A percentile compares a stretch with the other conserved stretches of the same genome.
phyloP scores from a whole-genome alignment of 257 asterid genomes.

The Salvia rosmarinus region DNA sequence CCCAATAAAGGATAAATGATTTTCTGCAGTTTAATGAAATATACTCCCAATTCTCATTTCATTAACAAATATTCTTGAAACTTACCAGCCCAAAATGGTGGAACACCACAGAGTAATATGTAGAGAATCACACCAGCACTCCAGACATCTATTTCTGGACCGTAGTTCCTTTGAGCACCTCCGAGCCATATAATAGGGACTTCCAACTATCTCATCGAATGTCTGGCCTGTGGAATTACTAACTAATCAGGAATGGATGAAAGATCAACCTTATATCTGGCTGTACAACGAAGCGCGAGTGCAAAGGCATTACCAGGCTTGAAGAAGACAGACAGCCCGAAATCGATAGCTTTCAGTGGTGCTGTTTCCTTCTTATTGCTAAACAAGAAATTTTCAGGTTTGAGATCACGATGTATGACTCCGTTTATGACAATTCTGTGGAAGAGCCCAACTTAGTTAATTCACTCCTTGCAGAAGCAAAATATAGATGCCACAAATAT shows the following conservation, averaged over 20 bases:
- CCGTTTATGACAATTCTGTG: conserved; percentile 67
- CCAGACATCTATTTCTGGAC: conserved; percentile 76
- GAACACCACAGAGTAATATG: conserved; percentile 69
- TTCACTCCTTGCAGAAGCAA: conserved; percentile 12
- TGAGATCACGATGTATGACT: conserved; percentile 76
- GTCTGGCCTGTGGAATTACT: conserved; percentile 51
- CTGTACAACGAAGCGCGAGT: not conserved
- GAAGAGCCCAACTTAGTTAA: conserved; percentile 7
- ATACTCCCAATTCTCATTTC: not conserved
- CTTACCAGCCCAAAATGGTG: conserved; percentile 83
- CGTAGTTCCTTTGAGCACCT: conserved; percentile 67
- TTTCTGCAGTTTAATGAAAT: no score
- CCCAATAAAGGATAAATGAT: not conserved
- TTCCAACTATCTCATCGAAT: conserved; percentile 75
- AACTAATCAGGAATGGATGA: conserved; percentile 21
- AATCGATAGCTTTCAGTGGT: conserved; percentile 65
- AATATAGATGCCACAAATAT: not conserved
- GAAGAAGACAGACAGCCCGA: conserved; percentile 68
- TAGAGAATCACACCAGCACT: conserved; percentile 81
- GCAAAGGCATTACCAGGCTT: conserved; percentile 54
- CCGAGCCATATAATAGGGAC: conserved; percentile 83
- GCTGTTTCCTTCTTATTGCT: conserved; percentile 64
- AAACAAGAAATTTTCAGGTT: conserved; percentile 68
- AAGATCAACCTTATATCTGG: conserved; percentile 13
- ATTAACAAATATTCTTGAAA: not conserved